Percentiles rank a stretch among this genome's conserved stretches.
Evolutionary conservation across 192 early-diverging fungal species (phyloP).

Genomic region (Gamsiella multidivaricata): DNA sequence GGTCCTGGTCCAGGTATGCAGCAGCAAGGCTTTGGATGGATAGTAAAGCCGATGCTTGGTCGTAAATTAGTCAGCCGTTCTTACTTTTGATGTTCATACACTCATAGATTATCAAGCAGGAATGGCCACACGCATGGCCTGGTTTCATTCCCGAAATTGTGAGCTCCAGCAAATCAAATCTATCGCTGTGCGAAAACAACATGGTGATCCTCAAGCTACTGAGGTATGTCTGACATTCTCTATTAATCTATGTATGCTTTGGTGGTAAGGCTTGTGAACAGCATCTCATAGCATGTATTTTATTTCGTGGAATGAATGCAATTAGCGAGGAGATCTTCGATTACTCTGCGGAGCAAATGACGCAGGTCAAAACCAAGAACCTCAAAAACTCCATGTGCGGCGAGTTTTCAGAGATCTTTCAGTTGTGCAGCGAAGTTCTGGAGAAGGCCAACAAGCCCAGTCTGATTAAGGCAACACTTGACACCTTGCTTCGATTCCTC

Average conservation of each 20-base stretch:
- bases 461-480: constrained; percentile 90
- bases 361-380: constrained; percentile 92
- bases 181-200: constrained; percentile 98
- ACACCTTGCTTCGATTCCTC: constrained; percentile 92
- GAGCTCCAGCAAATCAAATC: constrained; percentile 87
- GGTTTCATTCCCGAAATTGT: constrained; percentile 98
- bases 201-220: constrained; percentile 98
- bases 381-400: constrained; percentile 94
- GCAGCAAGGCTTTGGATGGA: background rate
- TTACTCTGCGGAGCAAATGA: constrained; percentile 98
- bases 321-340: constrained; percentile 99
- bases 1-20: constrained; percentile 90
- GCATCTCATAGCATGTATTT: constrained; percentile 8
- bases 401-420: constrained; percentile 95
- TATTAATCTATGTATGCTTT: no score
- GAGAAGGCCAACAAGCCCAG: constrained; percentile 90
- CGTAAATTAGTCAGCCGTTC: no score
- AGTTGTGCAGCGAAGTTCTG: constrained; percentile 93
- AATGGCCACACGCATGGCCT: constrained; percentile 99
- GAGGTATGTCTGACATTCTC: constrained; percentile 63
- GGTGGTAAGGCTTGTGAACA: no score
- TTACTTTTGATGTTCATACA: background rate
- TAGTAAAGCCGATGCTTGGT: no score
- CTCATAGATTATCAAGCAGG: constrained; percentile 94
- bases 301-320: background rate